These are phyloP conservation scores for Quercus lobata DNA, from an alignment of 331 rosid species.

Conservation along the genomic window DNA sequence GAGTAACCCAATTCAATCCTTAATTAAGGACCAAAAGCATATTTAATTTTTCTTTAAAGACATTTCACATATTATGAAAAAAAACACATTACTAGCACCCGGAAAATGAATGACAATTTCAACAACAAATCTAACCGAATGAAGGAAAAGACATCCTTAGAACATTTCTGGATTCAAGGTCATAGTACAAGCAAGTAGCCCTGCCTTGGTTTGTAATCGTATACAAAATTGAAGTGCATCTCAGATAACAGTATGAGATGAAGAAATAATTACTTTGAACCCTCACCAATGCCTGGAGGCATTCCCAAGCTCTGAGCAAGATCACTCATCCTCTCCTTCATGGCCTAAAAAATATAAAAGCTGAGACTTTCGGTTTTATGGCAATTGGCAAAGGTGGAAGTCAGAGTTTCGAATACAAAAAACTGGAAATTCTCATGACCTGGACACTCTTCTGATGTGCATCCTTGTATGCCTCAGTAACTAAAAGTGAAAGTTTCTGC, in stretches of 20 bases:
- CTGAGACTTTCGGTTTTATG: constrained; percentile 8
- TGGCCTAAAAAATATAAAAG: background rate
- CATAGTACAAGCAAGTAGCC: too few relatives aligned
- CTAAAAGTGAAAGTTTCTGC: constrained; percentile 14
- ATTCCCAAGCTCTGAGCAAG: constrained; percentile 83
- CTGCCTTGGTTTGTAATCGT: too few relatives aligned
- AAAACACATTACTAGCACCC: too few relatives aligned
- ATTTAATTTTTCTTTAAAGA: too few relatives aligned
- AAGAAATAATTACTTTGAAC: constrained; percentile 35
- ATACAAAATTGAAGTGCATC: too few relatives aligned
- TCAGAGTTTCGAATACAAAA: background rate
- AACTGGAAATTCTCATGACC: constrained; percentile 33
- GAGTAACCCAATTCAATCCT: too few relatives aligned
- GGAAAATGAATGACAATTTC: too few relatives aligned
- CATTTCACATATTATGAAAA: too few relatives aligned
- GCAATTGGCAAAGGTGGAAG: constrained; percentile 2
- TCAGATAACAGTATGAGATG: background rate
- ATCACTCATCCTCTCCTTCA: constrained; percentile 5
- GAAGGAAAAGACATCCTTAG: too few relatives aligned
- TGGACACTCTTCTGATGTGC: constrained; percentile 81
- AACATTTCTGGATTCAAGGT: too few relatives aligned
- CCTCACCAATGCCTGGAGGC: constrained; percentile 67
- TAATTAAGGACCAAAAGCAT: too few relatives aligned
- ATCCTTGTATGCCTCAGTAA: constrained; percentile 84
- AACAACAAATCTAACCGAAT: too few relatives aligned